Base-by-base conservation (phyloP, 805 yeast genomes). In the Spathaspora passalidarum region DNA sequence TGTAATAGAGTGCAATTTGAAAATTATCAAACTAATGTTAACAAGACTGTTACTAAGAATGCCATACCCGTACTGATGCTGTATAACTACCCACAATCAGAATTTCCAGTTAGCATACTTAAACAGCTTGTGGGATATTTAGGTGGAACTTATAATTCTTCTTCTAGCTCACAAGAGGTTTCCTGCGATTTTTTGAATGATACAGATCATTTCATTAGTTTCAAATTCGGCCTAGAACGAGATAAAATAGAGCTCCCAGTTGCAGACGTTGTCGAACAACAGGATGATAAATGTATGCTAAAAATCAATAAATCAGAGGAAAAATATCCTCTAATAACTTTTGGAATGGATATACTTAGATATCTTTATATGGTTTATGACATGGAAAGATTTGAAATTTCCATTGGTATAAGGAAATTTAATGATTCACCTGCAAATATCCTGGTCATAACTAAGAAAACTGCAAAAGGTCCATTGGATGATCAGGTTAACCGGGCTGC, bases 311-410 rank as follows among this genome's bases (percentile, higher is more conserved):
- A 5, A 32, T 40, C 26, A 8, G 8, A 10, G 34, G 38, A 21
- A 32, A 35, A 29, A 19, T 29, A n/a, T 17, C 14, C 34, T 10
- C 6, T 10, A 5, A n/a, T 25, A 16, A 25, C 37, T 18, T 55
- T 62, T 44, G 68, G 68, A 5, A 61, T 59, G 46, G 59, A 60
- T 53, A 56, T 63, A 44, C 57, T 63, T 39, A 54, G 62, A 35
- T 50, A 45, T 36, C 56, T 59, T 20, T 63, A 63, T 47, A 32
- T 58, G 2, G 65, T 62, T 13, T 62, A 57, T 49, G 56, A 62
- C 45, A 54, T 63, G 45, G 63, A 59, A 35, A 35, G 38, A 4
- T 35, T 35, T 35, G 22, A 35, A 35, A 35, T 35, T 35, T 18
- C 38, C 9, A 35, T 35, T 17, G 20, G 22, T n/a, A 9, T 35